These are phyloP conservation scores for Pseudodiploospora longispora DNA, from an alignment of 2,329 filamentous ascomycete species.

Conservation along the genomic window DNA sequence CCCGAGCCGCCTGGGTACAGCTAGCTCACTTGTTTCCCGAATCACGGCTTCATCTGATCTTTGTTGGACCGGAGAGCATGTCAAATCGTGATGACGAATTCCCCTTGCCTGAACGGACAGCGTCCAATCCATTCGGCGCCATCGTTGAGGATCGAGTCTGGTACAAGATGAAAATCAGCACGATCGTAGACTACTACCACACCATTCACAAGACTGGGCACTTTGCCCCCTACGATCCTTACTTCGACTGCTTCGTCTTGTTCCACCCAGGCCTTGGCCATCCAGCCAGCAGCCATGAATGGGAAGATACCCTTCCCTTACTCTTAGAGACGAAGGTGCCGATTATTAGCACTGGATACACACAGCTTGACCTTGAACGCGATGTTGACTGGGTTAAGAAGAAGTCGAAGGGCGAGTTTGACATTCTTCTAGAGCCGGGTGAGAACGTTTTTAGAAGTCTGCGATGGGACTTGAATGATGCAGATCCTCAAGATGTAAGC, in stretches of 20 bases:
- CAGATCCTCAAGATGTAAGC: constrained; percentile 87
- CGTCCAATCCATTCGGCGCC: constrained; percentile 85
- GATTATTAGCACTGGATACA: constrained; percentile 92
- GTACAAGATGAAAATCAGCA: constrained; percentile 89
- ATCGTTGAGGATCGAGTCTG: constrained; percentile 86
- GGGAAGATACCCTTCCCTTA: constrained; percentile 82
- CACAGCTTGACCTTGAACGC: constrained; percentile 86
- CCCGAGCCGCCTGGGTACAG: constrained; percentile 89
- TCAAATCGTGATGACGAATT: constrained; percentile 87
- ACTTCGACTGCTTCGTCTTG: constrained; percentile 94
- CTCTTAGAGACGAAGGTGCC: constrained; percentile 93
- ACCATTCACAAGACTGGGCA: constrained; percentile 85
- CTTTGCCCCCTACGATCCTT: constrained; percentile 93
- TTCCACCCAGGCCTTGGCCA: constrained; percentile 97
- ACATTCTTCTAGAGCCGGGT: constrained; percentile 81
- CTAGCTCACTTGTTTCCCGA: constrained; percentile 92
- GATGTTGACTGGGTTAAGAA: constrained; percentile 86
- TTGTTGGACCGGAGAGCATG: constrained; percentile 96
- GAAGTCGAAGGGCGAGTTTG: constrained; percentile 82
- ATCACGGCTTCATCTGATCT: constrained; percentile 80
- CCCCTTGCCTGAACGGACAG: constrained; percentile 76
- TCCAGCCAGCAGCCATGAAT: constrained; percentile 86
- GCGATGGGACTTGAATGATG: constrained; percentile 93
- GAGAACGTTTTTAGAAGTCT: constrained; percentile 92
- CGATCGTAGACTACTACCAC: constrained; percentile 97